Percentiles rank a stretch among this genome's conserved stretches.
Evolutionary conservation across 148 eudicot species (phyloP).

Genomic region (Dianthus caryophyllus): DNA sequence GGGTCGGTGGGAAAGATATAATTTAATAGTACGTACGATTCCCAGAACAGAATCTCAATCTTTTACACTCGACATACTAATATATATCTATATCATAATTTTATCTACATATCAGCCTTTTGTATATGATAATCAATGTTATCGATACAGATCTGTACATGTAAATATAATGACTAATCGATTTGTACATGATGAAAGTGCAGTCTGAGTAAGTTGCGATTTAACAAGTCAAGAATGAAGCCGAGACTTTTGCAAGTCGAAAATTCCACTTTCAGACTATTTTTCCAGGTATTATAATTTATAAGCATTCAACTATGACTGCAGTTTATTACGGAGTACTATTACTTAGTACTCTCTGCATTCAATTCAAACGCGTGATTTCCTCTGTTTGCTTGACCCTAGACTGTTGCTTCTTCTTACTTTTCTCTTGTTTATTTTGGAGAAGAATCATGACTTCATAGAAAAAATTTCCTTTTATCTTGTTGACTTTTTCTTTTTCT

Average conservation of each 20-base stretch:
- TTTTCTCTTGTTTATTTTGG: background rate
- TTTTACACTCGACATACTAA: background rate
- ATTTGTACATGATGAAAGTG: background rate
- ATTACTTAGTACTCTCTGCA: too few species aligned
- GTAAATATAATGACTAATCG: background rate
- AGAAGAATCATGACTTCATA: background rate
- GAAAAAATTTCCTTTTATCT: too few species aligned
- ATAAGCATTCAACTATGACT: slow-evolving; percentile 5
- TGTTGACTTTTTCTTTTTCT: too few species aligned
- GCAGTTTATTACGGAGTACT: background rate
- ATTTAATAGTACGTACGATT: background rate
- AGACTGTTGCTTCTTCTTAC: background rate
- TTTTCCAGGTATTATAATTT: slow-evolving; percentile 6
- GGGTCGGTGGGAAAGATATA: background rate
- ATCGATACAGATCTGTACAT: background rate
- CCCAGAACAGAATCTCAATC: background rate
- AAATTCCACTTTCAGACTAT: slow-evolving; percentile 1
- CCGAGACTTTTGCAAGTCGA: background rate
- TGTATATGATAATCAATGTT: background rate
- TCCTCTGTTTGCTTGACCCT: slow-evolving; percentile 2
- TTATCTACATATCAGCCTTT: background rate
- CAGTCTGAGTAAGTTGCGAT: background rate
- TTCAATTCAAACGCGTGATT: slow-evolving; percentile 5
- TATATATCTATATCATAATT: background rate
- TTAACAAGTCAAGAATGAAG: background rate